Base-by-base conservation (phyloP, 1,284 basidiomycete species). In the Sporisorium graminicola region DNA sequence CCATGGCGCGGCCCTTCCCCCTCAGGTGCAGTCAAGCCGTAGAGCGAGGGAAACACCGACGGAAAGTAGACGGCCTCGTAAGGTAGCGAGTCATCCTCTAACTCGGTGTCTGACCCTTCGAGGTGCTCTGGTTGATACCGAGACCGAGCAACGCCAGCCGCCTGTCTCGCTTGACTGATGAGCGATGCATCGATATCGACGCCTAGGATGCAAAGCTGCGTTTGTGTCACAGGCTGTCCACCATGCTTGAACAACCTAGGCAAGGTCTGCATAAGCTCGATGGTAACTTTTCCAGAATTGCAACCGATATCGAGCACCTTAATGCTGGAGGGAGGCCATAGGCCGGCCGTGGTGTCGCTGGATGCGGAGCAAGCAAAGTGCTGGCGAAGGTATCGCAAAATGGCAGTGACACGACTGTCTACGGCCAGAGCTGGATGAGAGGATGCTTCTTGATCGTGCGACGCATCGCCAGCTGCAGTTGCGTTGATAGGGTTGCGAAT, bases 181-280 rank as follows among this genome's bases (percentile, higher is more conserved):
- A 77, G 50, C 13, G 20, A 22, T 3, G 74, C 59, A 53, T 73
- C 74, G 27, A 70, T 69, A 49, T 77, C 74, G 1, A 77, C 74
- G 6, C 74, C 74, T 0, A 53, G 29, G 6, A 77, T 44, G 12
- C 31, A 14, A 16, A 58, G 40, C 9, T 40, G 10, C 10, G 5
- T n/a, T 24, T 8, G 31, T 10, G 14, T n/a, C n/a, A n/a, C 26
- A n/a, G 14, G 31, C 16, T n/a, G 10, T 5, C 44, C 16, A 3
- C n/a, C 5, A 14, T 49, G 22, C 14, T 26, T 29, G n/a, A 53
- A 46, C 12, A 62, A 35, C 12, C n/a, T 2, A 13, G 59, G 57
- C 26, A 76, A 42, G 5, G 49, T 64, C 50, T 69, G 65, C 1
- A 65, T 63, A 3, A 77, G 57, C 43, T 73, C 65, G 35, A 70